Evolutionary conservation across 1,139 yeast species (phyloP), one percentile per base, ranked within the genome.

Genomic region (Diutina scorzettiae): DNA sequence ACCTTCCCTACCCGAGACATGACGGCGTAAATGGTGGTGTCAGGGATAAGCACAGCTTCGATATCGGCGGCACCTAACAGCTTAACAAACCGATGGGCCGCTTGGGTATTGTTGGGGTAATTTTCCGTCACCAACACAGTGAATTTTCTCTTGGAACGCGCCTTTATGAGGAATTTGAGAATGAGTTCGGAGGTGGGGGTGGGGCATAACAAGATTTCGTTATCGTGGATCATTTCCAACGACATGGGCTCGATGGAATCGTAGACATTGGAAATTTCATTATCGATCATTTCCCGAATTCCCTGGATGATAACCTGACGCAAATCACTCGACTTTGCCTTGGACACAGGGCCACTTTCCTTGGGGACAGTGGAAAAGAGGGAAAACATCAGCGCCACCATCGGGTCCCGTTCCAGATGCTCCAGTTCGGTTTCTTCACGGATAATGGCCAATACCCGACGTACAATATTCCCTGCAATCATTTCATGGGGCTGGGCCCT

Each of bases 1-100:
- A 93, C 98, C 59, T 93, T 93, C 41, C 97, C 96, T 2, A 93
- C 98, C 49, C 96, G 70, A 41, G 96, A 83, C 98, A 93, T 93
- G 41, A 93, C 84, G 0, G 98, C 97, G 60, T 82, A 86, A 0
- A 82, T 87, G 23, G 95, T 82, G 3, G 94, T 74, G 56, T 93
- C 99, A 0, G 98, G 97, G 41, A 93, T 84, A 43, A 93, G 73
- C 2, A 87, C 83, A 1, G 96, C 81, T 49, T 87, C 95, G 44
- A 93, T 86, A 44, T 91, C 85, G 45, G 91, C 86, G 46, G 78
- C 81, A 1, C 95, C 82, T 49, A 93, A 71, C 45, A 74, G 76
- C 53, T 77, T 76, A 17, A 93, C 96, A 58, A 91, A 86, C 46
- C 63, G 67, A 53, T 86, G 95, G 1, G 96, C 85, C 29, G 67